A percentile compares a stretch with the other conserved stretches of the same genome.
These are phyloP conservation scores for Arbutus unedo DNA, from an alignment of 148 eudicot genomes.

Conservation along the genomic window DNA sequence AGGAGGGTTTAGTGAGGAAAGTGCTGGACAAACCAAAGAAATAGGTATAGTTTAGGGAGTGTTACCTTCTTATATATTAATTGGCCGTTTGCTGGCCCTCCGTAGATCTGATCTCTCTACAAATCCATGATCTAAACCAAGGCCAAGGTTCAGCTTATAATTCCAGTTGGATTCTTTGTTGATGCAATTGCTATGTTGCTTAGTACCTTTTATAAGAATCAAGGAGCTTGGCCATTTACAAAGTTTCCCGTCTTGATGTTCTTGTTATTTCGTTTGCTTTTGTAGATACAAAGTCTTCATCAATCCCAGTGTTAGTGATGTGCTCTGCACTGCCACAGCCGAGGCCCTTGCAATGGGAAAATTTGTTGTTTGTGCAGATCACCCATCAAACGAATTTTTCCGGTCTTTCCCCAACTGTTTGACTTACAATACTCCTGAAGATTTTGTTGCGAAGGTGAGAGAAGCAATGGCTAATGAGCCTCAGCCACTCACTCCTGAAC, in stretches of 20 bases:
- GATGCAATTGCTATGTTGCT: background rate
- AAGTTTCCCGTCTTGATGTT: background rate
- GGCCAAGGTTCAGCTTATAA: background rate
- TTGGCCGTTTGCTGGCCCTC: background rate
- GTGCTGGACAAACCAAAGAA: background rate
- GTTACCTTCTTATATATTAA: background rate
- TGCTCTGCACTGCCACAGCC: conserved; percentile 97
- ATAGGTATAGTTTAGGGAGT: background rate
- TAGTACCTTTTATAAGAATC: background rate
- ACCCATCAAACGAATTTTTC: conserved; percentile 95
- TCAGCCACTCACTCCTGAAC: conserved; percentile 75
- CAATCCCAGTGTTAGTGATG: conserved; percentile 94
- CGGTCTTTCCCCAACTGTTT: conserved; percentile 88
- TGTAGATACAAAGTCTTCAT: conserved; percentile 92
- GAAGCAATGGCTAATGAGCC: conserved; percentile 89
- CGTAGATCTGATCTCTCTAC: background rate
- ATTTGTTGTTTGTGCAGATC: conserved; percentile 95
- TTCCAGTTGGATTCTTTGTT: background rate
- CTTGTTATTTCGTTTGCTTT: conserved; percentile 9
- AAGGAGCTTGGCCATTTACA: background rate
- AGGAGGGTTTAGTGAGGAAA: background rate
- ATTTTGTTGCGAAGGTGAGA: conserved; percentile 67
- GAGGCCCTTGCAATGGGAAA: conserved; percentile 99
- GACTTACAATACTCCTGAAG: conserved; percentile 77
- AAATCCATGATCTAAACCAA: background rate